Base-by-base conservation (phyloP, 208 protist genomes). In the Acanthamoeba healyi region DNA sequence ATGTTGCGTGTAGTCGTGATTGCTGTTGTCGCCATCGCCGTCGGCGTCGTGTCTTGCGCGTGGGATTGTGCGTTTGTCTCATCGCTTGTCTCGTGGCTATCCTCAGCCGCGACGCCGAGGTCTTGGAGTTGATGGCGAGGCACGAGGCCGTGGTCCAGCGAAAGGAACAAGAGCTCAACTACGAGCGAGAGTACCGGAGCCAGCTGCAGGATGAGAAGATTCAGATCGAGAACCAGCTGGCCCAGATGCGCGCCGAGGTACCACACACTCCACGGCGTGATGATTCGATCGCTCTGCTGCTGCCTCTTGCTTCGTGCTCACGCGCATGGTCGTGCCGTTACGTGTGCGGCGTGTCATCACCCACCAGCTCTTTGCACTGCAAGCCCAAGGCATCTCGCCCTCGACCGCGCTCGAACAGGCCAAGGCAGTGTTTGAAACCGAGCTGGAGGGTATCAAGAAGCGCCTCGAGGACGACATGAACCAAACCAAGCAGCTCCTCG, bases 401-500 rank as follows among this genome's bases (percentile, higher is more conserved):
- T 34, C 67, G 36, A 44, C 67, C 10, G 67, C 67, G 34, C 29
- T 77, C 2, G 67, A 34, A 7, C 22, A 77, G 34, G 67, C 67
- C 36, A 34, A 77, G 67, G 32, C 12, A 7, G 67, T 42, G 36
- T 77, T 77, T 22, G 67, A 77, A 32, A 77, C 67, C 36, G 67
- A 77, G 67, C 67, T 77, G 22, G 34, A 34, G 29, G 67, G 67
- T 5, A 40, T 77, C 67, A 34, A 77, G 67, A 77, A 77, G 67
- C 67, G 67, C 10, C 67, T 77, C 17, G 67, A 77, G 42, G 67
- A 77, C 36, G 67, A 77, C 67, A 77, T 77, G 67, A 77, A 77
- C 29, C 67, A 77, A 40, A 77, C 67, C 29, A 77, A 77, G 36
- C 67, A 77, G 32, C 67, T 77, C 36, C 67, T 77, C 12, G 67